Evolutionary conservation across 495 filamentous ascomycete species (phyloP).

Genomic region (Podospora bellae-mahoneyi): DNA sequence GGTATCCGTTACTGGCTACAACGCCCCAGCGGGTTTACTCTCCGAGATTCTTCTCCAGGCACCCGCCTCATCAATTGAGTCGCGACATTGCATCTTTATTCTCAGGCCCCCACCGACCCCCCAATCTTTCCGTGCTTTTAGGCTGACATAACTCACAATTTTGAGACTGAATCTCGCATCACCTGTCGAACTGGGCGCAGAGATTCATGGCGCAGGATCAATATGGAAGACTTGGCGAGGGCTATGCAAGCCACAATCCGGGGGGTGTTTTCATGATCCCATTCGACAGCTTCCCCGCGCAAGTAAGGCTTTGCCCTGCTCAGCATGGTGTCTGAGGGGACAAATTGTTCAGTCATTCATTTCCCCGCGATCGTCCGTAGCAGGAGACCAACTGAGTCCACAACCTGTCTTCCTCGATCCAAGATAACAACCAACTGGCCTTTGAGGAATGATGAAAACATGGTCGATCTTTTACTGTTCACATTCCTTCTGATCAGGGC

Average conservation of each 20-base stretch:
- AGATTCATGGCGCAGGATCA: background rate
- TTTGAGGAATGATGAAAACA: too few species aligned
- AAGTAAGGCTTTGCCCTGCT: background rate
- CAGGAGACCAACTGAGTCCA: too few species aligned
- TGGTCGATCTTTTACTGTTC: background rate
- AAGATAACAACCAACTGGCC: too few species aligned
- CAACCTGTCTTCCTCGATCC: too few species aligned
- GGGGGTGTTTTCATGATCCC: background rate
- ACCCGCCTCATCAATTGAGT: too few species aligned
- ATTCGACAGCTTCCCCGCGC: background rate
- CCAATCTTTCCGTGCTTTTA: background rate
- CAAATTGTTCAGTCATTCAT: background rate
- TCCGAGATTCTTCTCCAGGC: too few species aligned
- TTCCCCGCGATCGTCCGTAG: background rate
- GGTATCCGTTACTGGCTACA: too few species aligned
- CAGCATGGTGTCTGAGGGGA: background rate
- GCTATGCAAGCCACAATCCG: background rate
- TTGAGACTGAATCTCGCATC: background rate
- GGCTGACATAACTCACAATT: background rate
- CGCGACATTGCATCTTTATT: too few species aligned
- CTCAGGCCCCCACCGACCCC: background rate
- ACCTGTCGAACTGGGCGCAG: background rate
- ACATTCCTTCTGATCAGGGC: background rate
- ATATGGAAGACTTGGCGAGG: background rate
- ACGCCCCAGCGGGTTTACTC: too few species aligned